Evolutionary conservation across 257 asterid genomes (phyloP).

Genomic region (Plantago ovata): DNA sequence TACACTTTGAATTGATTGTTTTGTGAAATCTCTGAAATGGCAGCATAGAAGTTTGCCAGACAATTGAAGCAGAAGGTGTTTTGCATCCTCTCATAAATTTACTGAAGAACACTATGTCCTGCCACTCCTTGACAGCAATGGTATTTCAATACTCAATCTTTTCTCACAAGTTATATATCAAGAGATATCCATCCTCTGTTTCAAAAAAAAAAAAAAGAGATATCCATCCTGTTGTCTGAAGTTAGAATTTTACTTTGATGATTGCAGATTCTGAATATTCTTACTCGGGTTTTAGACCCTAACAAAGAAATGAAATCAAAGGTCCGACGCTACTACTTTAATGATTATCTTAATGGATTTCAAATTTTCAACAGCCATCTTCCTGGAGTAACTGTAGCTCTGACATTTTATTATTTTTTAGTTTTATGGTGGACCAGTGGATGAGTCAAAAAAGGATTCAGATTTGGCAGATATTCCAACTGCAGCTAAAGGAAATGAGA

Average conservation of each 20-base stretch:
- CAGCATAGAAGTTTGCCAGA: slow-evolving; percentile 73
- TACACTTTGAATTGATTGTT: slow-evolving; percentile 10
- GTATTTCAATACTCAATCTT: slow-evolving; percentile 31
- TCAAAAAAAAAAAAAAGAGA: too few species aligned
- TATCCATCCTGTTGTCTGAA: slow-evolving; percentile 22
- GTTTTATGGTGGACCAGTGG: slow-evolving; percentile 52
- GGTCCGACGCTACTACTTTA: slow-evolving; percentile 35
- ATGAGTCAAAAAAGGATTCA: slow-evolving; percentile 35
- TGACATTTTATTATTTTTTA: slow-evolving; percentile 26
- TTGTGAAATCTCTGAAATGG: slow-evolving; percentile 17
- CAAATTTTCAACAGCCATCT: slow-evolving; percentile 8
- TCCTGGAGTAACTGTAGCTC: slow-evolving; percentile 18
- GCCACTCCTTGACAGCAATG: slow-evolving; percentile 40
- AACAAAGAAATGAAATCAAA: slow-evolving; percentile 62
- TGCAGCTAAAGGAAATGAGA: slow-evolving; percentile 26
- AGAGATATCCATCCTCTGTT: too few species aligned
- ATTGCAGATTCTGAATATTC: slow-evolving; percentile 71
- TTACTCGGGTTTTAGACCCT: slow-evolving; percentile 78
- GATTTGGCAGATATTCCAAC: slow-evolving; percentile 21
- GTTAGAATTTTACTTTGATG: slow-evolving; percentile 7
- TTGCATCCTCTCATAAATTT: slow-evolving; percentile 54
- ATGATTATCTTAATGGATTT: slow-evolving; percentile 5
- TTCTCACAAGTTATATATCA: slow-evolving; percentile 9
- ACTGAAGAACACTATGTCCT: slow-evolving; percentile 44
- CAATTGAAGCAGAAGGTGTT: slow-evolving; percentile 65